Percentiles rank a stretch among this genome's conserved stretches.
These are phyloP conservation scores for Apiotrichum laibachii DNA, from an alignment of 1,284 basidiomycete species.

Conservation along the genomic window DNA sequence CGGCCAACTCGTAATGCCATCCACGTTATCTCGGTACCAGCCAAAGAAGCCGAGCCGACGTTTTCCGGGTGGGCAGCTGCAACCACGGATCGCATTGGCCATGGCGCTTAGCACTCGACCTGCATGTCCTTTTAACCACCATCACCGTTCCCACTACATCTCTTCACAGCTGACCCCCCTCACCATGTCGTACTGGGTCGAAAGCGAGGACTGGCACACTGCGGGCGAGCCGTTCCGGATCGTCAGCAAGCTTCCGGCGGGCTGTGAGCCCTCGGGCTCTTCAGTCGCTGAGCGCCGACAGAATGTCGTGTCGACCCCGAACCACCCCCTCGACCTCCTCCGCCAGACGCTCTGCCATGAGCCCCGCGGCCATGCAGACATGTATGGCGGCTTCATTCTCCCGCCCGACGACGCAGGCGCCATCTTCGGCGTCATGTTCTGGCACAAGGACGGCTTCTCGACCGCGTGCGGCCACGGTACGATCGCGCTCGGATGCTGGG, in stretches of 20 bases:
- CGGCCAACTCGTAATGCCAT: too few relatives aligned
- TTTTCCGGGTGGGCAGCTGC: too few relatives aligned
- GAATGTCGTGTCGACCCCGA: conserved; percentile 4
- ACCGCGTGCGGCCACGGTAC: conserved; percentile 58
- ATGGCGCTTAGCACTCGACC: too few relatives aligned
- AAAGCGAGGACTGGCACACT: conserved; percentile 29
- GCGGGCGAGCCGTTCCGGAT: conserved; percentile 33
- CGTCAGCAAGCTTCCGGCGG: conserved; percentile 15
- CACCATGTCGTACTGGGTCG: conserved; percentile 17
- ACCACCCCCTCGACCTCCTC: conserved; percentile 24
- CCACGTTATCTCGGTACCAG: too few relatives aligned
- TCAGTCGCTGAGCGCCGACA: conserved; percentile 16
- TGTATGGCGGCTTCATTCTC: conserved; percentile 56
- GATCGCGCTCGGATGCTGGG: conserved; percentile 55
- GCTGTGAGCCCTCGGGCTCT: not conserved
- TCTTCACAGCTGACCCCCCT: too few relatives aligned
- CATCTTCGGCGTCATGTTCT: conserved; percentile 55
- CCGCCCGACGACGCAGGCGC: conserved; percentile 47
- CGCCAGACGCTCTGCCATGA: conserved; percentile 36
- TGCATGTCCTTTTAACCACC: too few relatives aligned
- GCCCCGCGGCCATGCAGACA: conserved; percentile 55
- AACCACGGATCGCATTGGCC: too few relatives aligned
- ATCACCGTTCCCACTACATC: too few relatives aligned
- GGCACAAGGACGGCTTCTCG: conserved; percentile 57
- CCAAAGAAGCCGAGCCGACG: too few relatives aligned